Evolutionary conservation across 129 eudicot genomes (phyloP), one percentile per base, ranked within the genome.

Genomic region (Escallonia rubra): DNA sequence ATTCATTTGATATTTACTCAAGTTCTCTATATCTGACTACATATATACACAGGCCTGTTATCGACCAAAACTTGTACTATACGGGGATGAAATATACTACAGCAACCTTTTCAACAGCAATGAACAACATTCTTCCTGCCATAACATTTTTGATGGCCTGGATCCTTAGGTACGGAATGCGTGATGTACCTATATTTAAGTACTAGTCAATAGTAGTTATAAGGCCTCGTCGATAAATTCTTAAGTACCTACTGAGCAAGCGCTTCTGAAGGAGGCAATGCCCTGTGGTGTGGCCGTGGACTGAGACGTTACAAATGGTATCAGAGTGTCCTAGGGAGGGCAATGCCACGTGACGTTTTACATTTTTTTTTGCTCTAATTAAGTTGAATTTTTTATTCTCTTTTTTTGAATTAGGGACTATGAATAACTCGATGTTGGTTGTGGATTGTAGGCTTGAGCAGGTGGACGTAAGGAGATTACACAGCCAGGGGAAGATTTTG

Each of bases 71-170:
- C 70, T 65, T 87, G 72, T 87, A 75, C 73, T 87, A 80, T 53
- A 72, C 80, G 0, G 95, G 87, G 68, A 76, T 87, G 95, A 81
- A 78, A 65, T 76, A 80, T 40, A 80, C 95, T 10, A 79, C 95
- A 7, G 81, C 89, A 5, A 87, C 90, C 16, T 83, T 81, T 9
- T 75, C 90, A 4, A 44, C 78, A 51, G 87, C 95, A 2, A 83
- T 87, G 87, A 70, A 81, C 68, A 87, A 87, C 76, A 64, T 83
- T 61, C 81, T 87, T 70, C 95, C 95, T 1, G 90, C 90, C 74
- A 58, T 87, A 39, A 87, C 90, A 10, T 87, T 87, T 65, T 15
- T 87, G 61, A 71, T 87, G 81, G 89, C 94, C 23, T 84, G 83
- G 89, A 74, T 84, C 48, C 71, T 80, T 53, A 80, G 89, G 89